A percentile compares a stretch with the other conserved stretches of the same genome.
Evolutionary conservation across 345 rosid genomes (phyloP).

Genomic region (Hibiscus syriacus): DNA sequence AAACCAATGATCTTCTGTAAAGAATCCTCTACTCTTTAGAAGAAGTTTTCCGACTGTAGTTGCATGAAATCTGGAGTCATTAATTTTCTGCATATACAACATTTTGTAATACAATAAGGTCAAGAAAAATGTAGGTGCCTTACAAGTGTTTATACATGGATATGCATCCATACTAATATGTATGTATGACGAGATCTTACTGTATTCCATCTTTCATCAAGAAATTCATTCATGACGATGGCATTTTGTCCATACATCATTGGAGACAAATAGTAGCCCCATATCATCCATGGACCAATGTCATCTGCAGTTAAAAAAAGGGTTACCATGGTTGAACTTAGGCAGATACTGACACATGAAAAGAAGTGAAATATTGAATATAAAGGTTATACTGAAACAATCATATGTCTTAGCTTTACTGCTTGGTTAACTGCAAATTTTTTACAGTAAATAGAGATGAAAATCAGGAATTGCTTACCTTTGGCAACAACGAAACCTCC

Average conservation of each 20-base stretch:
- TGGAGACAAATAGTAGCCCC: slow-evolving; percentile 59
- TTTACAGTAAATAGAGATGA: neutral
- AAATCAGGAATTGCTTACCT: slow-evolving; percentile 26
- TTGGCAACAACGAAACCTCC: slow-evolving; percentile 52
- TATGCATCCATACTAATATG: neutral
- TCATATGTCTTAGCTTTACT: neutral
- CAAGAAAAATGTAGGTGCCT: neutral
- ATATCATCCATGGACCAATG: slow-evolving; percentile 54
- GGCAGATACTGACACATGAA: no score
- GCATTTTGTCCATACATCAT: slow-evolving; percentile 62
- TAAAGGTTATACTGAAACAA: no score
- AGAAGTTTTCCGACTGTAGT: slow-evolving; percentile 36
- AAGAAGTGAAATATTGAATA: no score
- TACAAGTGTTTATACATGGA: neutral
- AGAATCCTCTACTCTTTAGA: slow-evolving; percentile 45
- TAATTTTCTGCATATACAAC: slow-evolving; percentile 36
- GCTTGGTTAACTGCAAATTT: neutral
- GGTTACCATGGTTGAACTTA: neutral
- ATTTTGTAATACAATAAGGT: neutral
- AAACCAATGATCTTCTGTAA: slow-evolving; percentile 34
- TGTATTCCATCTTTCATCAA: slow-evolving; percentile 42
- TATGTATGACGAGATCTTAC: slow-evolving; percentile 18
- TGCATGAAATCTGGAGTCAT: slow-evolving; percentile 39
- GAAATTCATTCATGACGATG: slow-evolving; percentile 39
- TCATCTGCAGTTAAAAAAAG: slow-evolving; percentile 26